These are phyloP conservation scores for Fusarium pilosicola DNA, from an alignment of 2,329 filamentous ascomycete genomes.

Conservation along the genomic window DNA sequence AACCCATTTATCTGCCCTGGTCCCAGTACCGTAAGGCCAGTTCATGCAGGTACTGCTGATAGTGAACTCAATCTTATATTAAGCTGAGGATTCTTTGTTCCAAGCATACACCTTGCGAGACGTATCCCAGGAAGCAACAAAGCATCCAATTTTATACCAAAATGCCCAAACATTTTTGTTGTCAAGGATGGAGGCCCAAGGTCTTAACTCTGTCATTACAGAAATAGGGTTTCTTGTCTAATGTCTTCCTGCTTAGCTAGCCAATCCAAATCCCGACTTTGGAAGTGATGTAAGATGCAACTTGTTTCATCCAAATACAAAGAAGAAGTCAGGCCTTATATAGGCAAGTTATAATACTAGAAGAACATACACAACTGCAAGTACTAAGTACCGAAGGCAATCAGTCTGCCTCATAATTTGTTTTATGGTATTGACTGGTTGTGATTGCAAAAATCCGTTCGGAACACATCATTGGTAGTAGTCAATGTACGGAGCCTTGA, in stretches of 20 bases:
- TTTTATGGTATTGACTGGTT: neutral
- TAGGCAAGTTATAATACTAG: neutral
- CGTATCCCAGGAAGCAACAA: neutral
- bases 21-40: slow-evolving; percentile 31
- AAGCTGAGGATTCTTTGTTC: neutral
- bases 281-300: neutral
- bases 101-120: neutral
- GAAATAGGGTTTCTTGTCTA: neutral
- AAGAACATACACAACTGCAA: neutral
- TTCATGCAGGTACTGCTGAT: slow-evolving; percentile 37
- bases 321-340: neutral
- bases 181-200: neutral
- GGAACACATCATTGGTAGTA: neutral
- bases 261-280: neutral
- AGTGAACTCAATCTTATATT: neutral
- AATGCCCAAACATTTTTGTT: neutral
- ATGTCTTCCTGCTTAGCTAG: neutral
- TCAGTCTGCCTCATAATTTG: neutral
- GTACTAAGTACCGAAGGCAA: neutral
- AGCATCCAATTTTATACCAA: neutral
- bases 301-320: neutral
- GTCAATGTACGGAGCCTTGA: neutral
- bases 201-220: neutral
- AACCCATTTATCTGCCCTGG: slow-evolving; percentile 32
- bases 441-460: neutral